phyloP scores from a whole-genome alignment of 148 eudicot species.

The Rhododendron vialii region DNA sequence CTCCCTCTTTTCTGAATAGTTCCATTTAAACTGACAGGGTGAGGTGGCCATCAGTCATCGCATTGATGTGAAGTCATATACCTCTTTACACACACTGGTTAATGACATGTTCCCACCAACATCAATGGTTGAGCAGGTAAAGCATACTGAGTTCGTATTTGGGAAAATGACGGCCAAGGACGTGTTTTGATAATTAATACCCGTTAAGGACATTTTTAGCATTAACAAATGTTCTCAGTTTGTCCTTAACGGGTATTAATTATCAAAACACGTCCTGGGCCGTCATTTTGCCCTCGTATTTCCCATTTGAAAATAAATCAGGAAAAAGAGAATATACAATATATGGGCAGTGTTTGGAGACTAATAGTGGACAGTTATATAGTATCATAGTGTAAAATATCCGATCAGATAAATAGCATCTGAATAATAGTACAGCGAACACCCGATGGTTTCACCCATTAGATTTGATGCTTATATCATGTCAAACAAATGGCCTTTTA shows the following conservation, averaged over 20 bases:
- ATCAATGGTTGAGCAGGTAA: constrained; percentile 80
- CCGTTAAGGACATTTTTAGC: too few species aligned
- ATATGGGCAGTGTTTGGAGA: not conserved
- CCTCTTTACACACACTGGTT: constrained; percentile 88
- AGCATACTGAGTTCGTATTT: not conserved
- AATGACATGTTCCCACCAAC: constrained; percentile 99
- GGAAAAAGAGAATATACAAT: not conserved
- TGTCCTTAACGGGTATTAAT: too few species aligned
- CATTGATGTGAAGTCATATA: constrained; percentile 79
- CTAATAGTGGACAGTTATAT: not conserved
- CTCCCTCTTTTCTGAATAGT: constrained; percentile 1
- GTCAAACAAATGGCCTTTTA: not conserved
- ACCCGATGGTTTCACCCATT: not conserved
- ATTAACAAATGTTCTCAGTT: too few species aligned
- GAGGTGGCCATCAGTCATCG: constrained; percentile 85
- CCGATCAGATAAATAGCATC: not conserved
- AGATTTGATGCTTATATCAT: not conserved
- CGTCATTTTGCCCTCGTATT: not conserved
- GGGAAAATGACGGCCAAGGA: too few species aligned
- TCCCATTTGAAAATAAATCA: not conserved
- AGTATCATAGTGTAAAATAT: not conserved
- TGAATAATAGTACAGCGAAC: not conserved
- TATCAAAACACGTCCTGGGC: too few species aligned
- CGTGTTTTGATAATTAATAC: too few species aligned
- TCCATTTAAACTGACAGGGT: constrained; percentile 47